Conservation (phyloP, 106 monocot species). For the Amphibolis antarctica region DNA sequence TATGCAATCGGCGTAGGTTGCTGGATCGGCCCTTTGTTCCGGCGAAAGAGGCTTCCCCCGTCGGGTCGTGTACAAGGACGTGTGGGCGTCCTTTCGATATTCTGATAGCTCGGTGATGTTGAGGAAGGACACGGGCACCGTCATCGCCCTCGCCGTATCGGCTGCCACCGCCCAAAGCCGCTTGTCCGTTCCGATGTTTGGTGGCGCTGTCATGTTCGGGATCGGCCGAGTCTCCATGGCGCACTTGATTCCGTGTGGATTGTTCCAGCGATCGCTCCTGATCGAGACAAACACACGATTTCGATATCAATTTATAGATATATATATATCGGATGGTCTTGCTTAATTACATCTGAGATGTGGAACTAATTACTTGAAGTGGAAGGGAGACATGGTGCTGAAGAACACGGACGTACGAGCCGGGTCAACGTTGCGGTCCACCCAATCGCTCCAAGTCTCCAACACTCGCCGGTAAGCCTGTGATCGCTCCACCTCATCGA, state of each 20-base stretch:
- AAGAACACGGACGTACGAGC: constrained; percentile 45
- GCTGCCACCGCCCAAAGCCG: constrained; percentile 36
- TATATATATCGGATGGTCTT: no score
- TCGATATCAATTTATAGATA: no score
- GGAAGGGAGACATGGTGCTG: constrained; percentile 69
- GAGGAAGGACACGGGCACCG: constrained; percentile 26
- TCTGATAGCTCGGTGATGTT: constrained; percentile 74
- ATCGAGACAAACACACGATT: neutral
- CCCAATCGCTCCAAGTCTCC: constrained; percentile 75
- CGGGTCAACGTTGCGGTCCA: constrained; percentile 55
- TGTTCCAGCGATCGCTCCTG: constrained; percentile 64
- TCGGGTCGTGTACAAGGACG: constrained; percentile 39
- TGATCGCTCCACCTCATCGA: constrained; percentile 12
- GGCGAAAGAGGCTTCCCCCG: constrained; percentile 19
- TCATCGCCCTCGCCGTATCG: constrained; percentile 24
- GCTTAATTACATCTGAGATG: no score
- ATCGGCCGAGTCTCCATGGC: constrained; percentile 64
- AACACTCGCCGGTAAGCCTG: constrained; percentile 19
- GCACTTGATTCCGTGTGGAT: constrained; percentile 69
- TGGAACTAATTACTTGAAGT: constrained; percentile 83
- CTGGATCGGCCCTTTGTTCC: constrained; percentile 35
- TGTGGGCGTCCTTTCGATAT: constrained; percentile 60
- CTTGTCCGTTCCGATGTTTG: constrained; percentile 67
- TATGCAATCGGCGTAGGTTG: constrained; percentile 44
- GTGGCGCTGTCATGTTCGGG: constrained; percentile 24